Evolutionary conservation across 208 protist species (phyloP), one percentile per base, ranked within the genome.

Genomic region (Trypanosoma brucei): DNA sequence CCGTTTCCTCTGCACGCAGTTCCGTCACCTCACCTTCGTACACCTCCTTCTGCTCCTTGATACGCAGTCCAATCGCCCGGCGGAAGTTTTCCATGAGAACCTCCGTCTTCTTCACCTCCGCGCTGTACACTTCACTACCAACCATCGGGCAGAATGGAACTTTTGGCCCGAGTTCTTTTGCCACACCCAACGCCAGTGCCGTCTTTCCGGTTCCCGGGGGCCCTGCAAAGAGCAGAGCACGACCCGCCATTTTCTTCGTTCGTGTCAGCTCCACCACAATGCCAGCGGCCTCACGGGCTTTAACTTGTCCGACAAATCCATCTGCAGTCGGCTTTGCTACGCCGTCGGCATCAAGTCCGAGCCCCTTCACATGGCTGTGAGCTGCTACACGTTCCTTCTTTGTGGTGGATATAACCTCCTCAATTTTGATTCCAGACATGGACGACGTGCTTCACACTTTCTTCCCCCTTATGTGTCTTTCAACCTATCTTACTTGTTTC

Each of bases 1-100:
- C 97, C 37, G 96, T 98, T 74, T 99, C 98, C 64, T 99, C 95
- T 7, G 97, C 97, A 4, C 93, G 99, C 44, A 99, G 84, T 78
- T 99, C 98, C 9, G 92, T 99, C 22, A 99, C 97, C 71, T 98
- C 97, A 40, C 98, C 98, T 71, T 99, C 98, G 82, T 98, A 99
- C n/a, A 99, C 98, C 68, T 99, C 98, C 79, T 99, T 99, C 64
- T 96, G 98, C 76, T 99, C 99, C 78, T 99, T 99, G 72, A 99
- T 99, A 39, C 98, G 85, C 11, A 99, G 87, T 36, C 98, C 99
- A 81, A 99, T 99, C 0, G 99, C 92, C 30, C 99, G 86, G 49
- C 99, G 92, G 70, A 99, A 99, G 84, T 99, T 99, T 76, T 99
- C 98, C 98, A 99, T 99, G 4, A 99, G 81, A 37, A 99, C 95